Conservation (phyloP, 805 yeast genomes). For the Wickerhamomyces chambardii region DNA sequence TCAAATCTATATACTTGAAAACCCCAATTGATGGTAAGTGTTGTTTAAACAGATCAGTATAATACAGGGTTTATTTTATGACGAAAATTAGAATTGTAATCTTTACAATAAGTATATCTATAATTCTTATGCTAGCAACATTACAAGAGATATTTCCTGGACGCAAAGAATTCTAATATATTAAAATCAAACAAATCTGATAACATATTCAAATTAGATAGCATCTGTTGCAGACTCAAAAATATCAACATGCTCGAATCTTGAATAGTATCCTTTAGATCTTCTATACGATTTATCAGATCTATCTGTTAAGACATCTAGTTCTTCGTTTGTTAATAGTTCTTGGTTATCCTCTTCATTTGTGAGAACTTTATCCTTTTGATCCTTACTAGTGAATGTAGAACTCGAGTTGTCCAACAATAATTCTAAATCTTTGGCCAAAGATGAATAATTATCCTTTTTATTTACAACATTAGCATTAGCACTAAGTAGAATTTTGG, state of each 20-base stretch:
- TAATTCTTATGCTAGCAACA: too few relatives aligned
- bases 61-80: too few relatives aligned
- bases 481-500: not conserved
- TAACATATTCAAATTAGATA: too few relatives aligned
- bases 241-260: slow-evolving; percentile 25
- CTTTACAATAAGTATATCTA: too few relatives aligned
- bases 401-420: not conserved
- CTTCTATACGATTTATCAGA: slow-evolving; percentile 30
- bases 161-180: too few relatives aligned
- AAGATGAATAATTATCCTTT: slow-evolving; percentile 9
- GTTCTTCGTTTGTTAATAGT: slow-evolving; percentile 23
- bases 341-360: not conserved
- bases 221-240: slow-evolving; percentile 26
- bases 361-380: too few relatives aligned
- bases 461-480: slow-evolving; percentile 16
- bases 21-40: too few relatives aligned
- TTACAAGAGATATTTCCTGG: too few relatives aligned
- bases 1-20: too few relatives aligned
- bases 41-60: too few relatives aligned
- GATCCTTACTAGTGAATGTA: not conserved
- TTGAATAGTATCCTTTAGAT: slow-evolving; percentile 11
- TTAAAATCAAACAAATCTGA: too few relatives aligned
- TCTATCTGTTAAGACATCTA: slow-evolving; percentile 42
- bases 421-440: slow-evolving; percentile 1
- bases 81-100: too few relatives aligned